Evolutionary conservation across 1,284 basidiomycete genomes (phyloP).

Genomic region (Puccinia triticina): DNA sequence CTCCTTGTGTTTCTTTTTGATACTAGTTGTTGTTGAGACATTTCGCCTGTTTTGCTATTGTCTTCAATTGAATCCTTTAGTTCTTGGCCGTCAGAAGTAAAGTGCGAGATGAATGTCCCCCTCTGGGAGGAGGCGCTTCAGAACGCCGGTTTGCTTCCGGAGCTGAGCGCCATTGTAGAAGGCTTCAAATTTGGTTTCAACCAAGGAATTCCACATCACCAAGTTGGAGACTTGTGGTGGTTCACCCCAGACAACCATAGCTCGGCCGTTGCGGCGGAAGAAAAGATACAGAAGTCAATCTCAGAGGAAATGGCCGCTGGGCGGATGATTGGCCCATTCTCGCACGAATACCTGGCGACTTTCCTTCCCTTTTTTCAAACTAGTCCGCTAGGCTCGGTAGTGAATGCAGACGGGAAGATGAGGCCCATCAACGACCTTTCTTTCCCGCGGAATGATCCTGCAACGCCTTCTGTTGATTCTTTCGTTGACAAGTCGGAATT

Average conservation of each 20-base stretch:
- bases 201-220: no score
- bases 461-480: neutral
- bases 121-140: no score
- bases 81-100: no score
- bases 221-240: neutral
- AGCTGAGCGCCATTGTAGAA: no score
- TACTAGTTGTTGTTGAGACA: no score
- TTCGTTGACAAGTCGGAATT: slow-evolving; percentile 11
- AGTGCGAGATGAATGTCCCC: no score
- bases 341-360: neutral
- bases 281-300: neutral
- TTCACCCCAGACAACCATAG: neutral
- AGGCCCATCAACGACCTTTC: slow-evolving; percentile 12
- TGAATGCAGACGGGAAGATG: neutral
- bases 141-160: no score
- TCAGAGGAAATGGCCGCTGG: neutral
- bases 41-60: no score
- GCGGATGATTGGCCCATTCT: slow-evolving; percentile 8
- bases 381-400: neutral
- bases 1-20: no score
- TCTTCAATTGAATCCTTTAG: no score
- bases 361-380: neutral
- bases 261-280: neutral
- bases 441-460: neutral
- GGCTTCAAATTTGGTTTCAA: no score